These are phyloP conservation scores for Sporothrix phasma DNA, from an alignment of 2,329 filamentous ascomycete species.

Conservation along the genomic window DNA sequence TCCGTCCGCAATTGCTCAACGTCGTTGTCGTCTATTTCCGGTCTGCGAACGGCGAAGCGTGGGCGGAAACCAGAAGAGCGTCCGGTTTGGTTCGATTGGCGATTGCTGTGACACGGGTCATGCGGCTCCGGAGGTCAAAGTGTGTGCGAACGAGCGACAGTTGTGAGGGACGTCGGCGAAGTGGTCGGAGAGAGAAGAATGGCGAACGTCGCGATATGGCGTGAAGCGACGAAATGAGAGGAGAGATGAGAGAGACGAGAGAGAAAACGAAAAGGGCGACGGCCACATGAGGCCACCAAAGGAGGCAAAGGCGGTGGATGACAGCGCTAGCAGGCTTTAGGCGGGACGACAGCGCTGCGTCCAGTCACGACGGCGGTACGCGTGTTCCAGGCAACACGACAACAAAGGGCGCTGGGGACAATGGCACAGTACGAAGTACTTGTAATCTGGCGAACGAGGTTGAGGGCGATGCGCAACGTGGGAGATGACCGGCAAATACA, in stretches of 20 bases:
- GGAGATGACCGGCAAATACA: too few relatives aligned
- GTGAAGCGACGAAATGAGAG: background rate
- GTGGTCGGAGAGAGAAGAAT: background rate
- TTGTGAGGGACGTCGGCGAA: background rate
- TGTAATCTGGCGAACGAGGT: too few relatives aligned
- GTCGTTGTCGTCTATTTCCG: background rate
- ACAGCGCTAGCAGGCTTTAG: slow-evolving; percentile 14
- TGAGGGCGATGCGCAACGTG: background rate
- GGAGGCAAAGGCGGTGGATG: slow-evolving; percentile 14
- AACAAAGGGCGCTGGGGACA: background rate
- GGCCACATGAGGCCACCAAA: background rate
- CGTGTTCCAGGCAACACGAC: slow-evolving; percentile 8
- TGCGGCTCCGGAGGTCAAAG: background rate
- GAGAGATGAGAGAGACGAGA: background rate
- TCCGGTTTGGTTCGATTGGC: background rate
- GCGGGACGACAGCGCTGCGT: background rate
- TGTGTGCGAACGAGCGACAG: background rate
- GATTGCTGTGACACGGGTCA: background rate
- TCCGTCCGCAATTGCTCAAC: background rate
- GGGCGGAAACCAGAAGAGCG: background rate
- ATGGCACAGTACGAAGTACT: too few relatives aligned
- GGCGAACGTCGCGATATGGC: background rate
- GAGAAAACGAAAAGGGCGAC: slow-evolving; percentile 1
- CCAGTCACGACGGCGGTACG: slow-evolving; percentile 6
- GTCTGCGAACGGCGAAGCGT: slow-evolving; percentile 3